Conservation (phyloP, 1,139 yeast species). For the Geotrichum aggregatum region DNA sequence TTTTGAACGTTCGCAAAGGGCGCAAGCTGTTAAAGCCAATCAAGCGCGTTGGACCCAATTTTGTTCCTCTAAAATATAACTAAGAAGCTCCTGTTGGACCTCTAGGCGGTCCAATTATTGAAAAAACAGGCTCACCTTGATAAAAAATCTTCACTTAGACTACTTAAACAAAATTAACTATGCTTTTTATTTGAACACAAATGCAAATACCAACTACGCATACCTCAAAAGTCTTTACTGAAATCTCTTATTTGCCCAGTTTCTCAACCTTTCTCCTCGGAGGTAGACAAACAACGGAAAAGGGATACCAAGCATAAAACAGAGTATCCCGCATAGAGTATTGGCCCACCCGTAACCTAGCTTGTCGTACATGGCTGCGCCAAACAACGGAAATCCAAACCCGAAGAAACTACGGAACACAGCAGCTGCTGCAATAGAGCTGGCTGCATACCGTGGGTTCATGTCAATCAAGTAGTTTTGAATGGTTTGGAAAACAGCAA, state of each 20-base stretch:
- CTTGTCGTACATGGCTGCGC: constrained; percentile 34
- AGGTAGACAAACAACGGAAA: constrained; percentile 56
- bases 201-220: too few relatives aligned
- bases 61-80: too few relatives aligned
- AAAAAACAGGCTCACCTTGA: too few relatives aligned
- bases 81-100: too few relatives aligned
- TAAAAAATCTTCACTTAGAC: too few relatives aligned
- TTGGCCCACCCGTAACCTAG: constrained; percentile 65
- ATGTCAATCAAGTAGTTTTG: constrained; percentile 61
- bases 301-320: constrained; percentile 55
- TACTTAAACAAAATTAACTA: too few relatives aligned
- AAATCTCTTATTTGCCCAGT: constrained; percentile 51
- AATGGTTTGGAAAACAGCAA: constrained; percentile 56
- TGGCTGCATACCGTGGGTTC: constrained; percentile 61
- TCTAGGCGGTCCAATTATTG: too few relatives aligned
- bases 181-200: too few relatives aligned
- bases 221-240: not conserved
- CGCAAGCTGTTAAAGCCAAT: too few relatives aligned
- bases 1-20: too few relatives aligned
- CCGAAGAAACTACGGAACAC: constrained; percentile 58
- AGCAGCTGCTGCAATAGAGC: constrained; percentile 56
- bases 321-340: constrained; percentile 55
- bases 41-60: too few relatives aligned
- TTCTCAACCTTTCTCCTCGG: constrained; percentile 54
- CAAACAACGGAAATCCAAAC: constrained; percentile 45